Base-by-base conservation (phyloP, 306 rosid genomes). In the Sindora glabra region DNA sequence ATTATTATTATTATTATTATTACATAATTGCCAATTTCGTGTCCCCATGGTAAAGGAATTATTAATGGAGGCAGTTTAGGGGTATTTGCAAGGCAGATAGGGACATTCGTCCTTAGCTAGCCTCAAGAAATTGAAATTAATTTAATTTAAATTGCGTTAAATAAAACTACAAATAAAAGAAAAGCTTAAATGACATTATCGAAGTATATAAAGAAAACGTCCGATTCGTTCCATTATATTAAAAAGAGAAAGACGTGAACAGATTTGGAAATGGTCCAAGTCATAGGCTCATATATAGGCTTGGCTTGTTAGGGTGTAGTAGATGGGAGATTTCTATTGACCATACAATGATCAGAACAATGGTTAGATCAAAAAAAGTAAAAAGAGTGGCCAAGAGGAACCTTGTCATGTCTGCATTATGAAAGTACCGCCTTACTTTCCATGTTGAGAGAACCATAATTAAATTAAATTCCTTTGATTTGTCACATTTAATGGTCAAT, bases 201-300 rank as follows among this genome's bases (percentile, higher is more conserved):
- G n/a, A n/a, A n/a, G n/a, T n/a, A n/a, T n/a, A n/a, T n/a, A n/a
- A n/a, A n/a, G 1, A 22, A n/a, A 6, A 12, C 44, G 56, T 24
- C 60, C 29, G 6, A 29, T 12, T 49, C 6, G 19, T 16, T 17
- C 22, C 18, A 44, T 59, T 2, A 57, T 65, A 76, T 60, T 40
- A 45, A 8, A 60, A 71, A 45, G 32, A 34, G 47, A 47, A 74
- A 64, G 65, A 24, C 21, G 59, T 48, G 52, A 53, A 45, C 46
- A 48, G 69, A 54, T 44, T 4, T 29, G 8, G 34, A 29, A 5
- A 29, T 1, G 34, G 34, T 29, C 48, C 55, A 64, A 64, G 24
- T 65, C 77, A 47, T 54, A 38, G 74, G 47, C 73, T 59, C 36
- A 41, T 15, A 38, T n/a, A n/a, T n/a, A n/a, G n/a, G n/a, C n/a